Conservation (phyloP, 2,329 filamentous ascomycete species). For the Bisporella sp. region DNA sequence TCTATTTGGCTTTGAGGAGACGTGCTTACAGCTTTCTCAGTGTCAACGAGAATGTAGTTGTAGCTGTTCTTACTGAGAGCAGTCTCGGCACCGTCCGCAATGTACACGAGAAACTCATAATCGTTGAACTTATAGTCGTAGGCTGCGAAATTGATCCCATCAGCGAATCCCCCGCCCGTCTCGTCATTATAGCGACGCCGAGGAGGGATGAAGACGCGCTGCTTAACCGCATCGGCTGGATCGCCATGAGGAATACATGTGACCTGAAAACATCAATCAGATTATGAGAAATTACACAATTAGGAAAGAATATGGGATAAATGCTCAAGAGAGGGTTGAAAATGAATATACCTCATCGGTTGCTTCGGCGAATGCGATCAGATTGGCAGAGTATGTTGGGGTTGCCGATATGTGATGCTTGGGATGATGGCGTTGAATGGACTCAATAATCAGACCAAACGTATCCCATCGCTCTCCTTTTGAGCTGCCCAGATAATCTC, state of each 20-base stretch:
- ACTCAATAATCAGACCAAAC: conserved; percentile 14
- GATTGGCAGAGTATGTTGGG: conserved; percentile 2
- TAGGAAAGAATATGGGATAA: too few relatives aligned
- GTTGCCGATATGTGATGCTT: conserved; percentile 18
- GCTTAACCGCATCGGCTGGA: conserved; percentile 6
- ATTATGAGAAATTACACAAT: too few relatives aligned
- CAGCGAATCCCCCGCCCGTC: conserved; percentile 12
- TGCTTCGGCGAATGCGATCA: conserved; percentile 19
- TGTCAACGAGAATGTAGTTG: conserved; percentile 17
- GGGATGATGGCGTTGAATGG: conserved; percentile 16
- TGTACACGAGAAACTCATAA: conserved; percentile 16
- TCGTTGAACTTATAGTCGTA: conserved; percentile 21
- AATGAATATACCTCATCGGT: conserved; percentile 8
- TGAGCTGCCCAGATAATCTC: conserved; percentile 15
- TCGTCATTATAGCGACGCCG: conserved; percentile 20
- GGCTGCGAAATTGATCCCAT: conserved; percentile 13
- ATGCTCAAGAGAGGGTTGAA: neutral
- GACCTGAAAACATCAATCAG: neutral
- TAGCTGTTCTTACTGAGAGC: conserved; percentile 7
- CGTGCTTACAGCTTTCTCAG: conserved; percentile 6
- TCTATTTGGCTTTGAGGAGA: conserved; percentile 30
- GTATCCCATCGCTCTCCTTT: conserved; percentile 16
- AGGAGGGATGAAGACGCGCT: conserved; percentile 18
- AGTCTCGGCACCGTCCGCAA: conserved; percentile 14
- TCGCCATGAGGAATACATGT: conserved; percentile 9